Evolutionary conservation across 2,329 filamentous ascomycete genomes (phyloP).

Genomic region (Huntiella moniliformis): DNA sequence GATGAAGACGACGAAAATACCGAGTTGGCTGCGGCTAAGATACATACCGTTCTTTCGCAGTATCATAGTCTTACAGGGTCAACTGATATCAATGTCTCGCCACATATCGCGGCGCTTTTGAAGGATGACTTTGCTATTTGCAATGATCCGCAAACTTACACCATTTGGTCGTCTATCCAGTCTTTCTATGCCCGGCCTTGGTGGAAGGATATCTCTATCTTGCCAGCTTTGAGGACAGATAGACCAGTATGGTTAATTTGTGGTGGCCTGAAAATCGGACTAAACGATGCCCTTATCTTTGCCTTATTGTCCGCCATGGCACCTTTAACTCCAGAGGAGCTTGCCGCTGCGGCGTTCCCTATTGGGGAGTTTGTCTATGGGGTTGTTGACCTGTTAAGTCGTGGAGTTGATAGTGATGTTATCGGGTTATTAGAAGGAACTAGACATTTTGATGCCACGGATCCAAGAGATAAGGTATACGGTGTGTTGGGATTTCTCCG

Average conservation of each 20-base stretch:
- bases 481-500: slow-evolving; percentile 15
- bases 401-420: slow-evolving; percentile 2
- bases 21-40: slow-evolving; percentile 10
- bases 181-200: slow-evolving; percentile 11
- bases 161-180: slow-evolving; percentile 11
- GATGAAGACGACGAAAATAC: slow-evolving; percentile 4
- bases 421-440: slow-evolving; percentile 11
- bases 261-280: slow-evolving; percentile 7
- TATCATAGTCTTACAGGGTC: slow-evolving; percentile 6
- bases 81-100: slow-evolving; percentile 1
- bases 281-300: slow-evolving; percentile 11
- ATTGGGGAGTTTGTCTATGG: slow-evolving; percentile 11
- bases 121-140: slow-evolving; percentile 12
- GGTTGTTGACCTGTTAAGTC: slow-evolving; percentile 10
- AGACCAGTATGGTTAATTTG: slow-evolving; percentile 12
- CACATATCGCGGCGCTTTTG: slow-evolving; percentile 10
- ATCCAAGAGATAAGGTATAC: slow-evolving; percentile 16
- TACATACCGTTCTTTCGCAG: slow-evolving; percentile 9
- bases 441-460: slow-evolving; percentile 13
- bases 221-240: slow-evolving; percentile 9
- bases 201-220: slow-evolving; percentile 13
- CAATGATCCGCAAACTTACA: slow-evolving; percentile 9
- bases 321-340: slow-evolving; percentile 11
- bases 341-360: slow-evolving; percentile 8
- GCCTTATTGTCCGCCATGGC: slow-evolving; percentile 12